Base-by-base conservation (phyloP, 2,329 filamentous ascomycete genomes). In the Didymella exigua region DNA sequence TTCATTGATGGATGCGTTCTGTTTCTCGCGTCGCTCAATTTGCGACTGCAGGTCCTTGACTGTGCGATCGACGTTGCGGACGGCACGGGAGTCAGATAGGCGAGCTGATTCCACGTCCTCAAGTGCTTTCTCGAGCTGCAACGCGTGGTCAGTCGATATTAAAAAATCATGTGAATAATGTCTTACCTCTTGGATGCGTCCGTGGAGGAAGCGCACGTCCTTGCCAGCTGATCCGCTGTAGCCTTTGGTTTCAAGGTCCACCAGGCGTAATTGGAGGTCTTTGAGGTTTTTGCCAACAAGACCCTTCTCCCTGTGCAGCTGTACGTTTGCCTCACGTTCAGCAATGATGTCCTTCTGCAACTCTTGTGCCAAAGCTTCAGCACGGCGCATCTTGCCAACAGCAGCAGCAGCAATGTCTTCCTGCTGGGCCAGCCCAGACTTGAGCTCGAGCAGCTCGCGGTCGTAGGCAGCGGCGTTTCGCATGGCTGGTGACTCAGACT, bases 161-260 rank as follows among this genome's bases (percentile, higher is more conserved):
- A 45, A 34, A 34, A 19, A 9, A 18, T 5, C 31, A 16, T 6
- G 45, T 31, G 42, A 29, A 19, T 38, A 16, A 74, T 86, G 83
- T 37, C 34, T 37, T 82, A 96, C 93, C 84, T 98, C 93, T 79
- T 97, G 92, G 62, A 99, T 91, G 45, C 93, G 86, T 70, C 92
- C 93, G 77, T 97, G 90, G 68, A 98, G 78, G 79, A 97, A 98
- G 70, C 95, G 89, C 64, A 98, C 91, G 76, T 98, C 93, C 68
- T 96, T 91, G 74, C 93, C 96, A 21, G 90, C 90, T 62, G 89
- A 96, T 18, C 93, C 95, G 38, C 66, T 72, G 77, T 96, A 98
- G 48, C 93, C 92, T 81, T 98, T 98, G 37, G 95, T 98, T 79
- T 99, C 93, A 8, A 98, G 82, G 72, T 98, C 95, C 47, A 99